Evolutionary conservation across 345 rosid genomes (phyloP), one percentile per base, ranked within the genome.

Genomic region (Luvunga scandens): DNA sequence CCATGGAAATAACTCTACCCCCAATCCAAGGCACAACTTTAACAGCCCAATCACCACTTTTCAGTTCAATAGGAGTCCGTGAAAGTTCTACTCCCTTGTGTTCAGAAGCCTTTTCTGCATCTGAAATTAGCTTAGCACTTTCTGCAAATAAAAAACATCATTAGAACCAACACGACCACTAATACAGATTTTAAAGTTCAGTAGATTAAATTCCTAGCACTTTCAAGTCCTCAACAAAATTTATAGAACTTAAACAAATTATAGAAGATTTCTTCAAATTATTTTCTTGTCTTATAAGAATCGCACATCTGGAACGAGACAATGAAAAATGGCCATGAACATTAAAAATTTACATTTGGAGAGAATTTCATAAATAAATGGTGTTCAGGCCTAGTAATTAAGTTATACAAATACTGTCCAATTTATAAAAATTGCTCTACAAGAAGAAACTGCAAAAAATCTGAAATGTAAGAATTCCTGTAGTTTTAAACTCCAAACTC

Each of bases 21-120:
- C 98, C 98, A 81, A 92, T 89, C 98, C 98, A 95, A 69, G 98
- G 97, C 79, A 95, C 94, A 57, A 95, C 77, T 86, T 90, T 85
- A 30, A 88, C 84, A 81, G 59, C 84, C 98, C 98, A 95, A 65
- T 87, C 85, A 63, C 93, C 92, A 77, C 86, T 89, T 86, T 84
- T 86, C 78, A 95, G 75, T 73, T 92, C 92, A 88, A 90, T 72
- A 30, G 95, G 93, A 55, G 76, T 75, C 76, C 48, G 83, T 39
- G 91, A 93, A 82, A 93, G 94, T 82, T 89, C 91, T 64, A 78
- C 71, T 75, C 93, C 98, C 86, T 88, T 88, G 61, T 79, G 86
- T 72, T 90, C 91, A 65, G 84, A 84, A 67, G 68, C 78, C 70
- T 83, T 88, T 78, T 91, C 94, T 70, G 83, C 79, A 67, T 91